Percentiles rank a stretch among this genome's conserved stretches.
phyloP scores from a whole-genome alignment of 75 land plant species.

The Selaginella moellendorffii region DNA sequence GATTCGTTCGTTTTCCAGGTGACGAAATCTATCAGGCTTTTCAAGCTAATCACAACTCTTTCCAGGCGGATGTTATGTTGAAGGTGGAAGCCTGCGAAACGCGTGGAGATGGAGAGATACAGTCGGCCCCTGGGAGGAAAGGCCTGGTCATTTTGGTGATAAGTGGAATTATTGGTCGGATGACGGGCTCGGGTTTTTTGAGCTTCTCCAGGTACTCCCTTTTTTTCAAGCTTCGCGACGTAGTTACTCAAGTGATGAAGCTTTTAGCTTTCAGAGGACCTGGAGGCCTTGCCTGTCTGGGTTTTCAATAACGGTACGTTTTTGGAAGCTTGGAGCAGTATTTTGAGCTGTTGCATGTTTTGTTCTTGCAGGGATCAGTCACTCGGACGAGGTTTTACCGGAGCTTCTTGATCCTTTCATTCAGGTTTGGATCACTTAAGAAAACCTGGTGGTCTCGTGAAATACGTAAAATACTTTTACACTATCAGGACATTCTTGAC shows the following conservation, averaged over 20 bases:
- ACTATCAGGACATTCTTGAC: slow-evolving; percentile 83
- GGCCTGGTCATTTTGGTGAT: slow-evolving; percentile 98
- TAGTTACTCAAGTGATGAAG: too few relatives aligned
- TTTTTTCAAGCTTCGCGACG: too few relatives aligned
- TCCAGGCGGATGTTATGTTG: slow-evolving; percentile 91
- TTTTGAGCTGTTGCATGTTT: not conserved
- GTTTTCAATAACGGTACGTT: slow-evolving; percentile 75
- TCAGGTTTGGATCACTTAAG: slow-evolving; percentile 28
- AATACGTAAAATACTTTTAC: too few relatives aligned
- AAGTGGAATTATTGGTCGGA: slow-evolving; percentile 98
- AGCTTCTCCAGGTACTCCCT: slow-evolving; percentile 59
- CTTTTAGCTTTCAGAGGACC: slow-evolving; percentile 83
- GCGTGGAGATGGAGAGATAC: slow-evolving; percentile 83
- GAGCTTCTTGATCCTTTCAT: slow-evolving; percentile 51
- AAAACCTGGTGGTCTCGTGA: not conserved
- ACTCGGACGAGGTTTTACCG: slow-evolving; percentile 48
- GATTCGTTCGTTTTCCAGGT: not conserved
- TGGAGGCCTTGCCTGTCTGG: slow-evolving; percentile 70
- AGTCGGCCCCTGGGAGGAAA: slow-evolving; percentile 82
- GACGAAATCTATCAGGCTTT: too few relatives aligned
- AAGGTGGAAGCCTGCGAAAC: slow-evolving; percentile 76
- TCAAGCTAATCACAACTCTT: not conserved
- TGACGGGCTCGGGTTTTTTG: slow-evolving; percentile 94
- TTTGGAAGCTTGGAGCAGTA: not conserved
- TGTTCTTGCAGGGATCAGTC: slow-evolving; percentile 65